These are phyloP conservation scores for Graphium sp. DNA, from an alignment of 2,329 filamentous ascomycete genomes.

Conservation along the genomic window DNA sequence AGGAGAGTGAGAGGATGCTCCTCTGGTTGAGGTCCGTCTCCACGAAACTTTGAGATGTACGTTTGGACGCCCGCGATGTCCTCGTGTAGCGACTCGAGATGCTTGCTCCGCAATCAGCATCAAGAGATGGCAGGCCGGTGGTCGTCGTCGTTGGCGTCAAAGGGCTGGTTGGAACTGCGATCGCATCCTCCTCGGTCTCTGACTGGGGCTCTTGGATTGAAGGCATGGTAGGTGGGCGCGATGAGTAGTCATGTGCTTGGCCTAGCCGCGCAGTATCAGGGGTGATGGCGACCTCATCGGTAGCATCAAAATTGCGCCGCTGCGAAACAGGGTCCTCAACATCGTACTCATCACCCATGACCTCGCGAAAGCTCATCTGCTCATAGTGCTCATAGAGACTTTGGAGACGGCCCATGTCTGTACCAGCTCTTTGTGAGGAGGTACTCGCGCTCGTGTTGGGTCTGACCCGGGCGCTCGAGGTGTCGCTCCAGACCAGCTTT, in stretches of 20 bases:
- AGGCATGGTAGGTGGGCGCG: slow-evolving; percentile 2
- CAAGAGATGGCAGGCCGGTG: too few relatives aligned
- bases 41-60: slow-evolving; percentile 26
- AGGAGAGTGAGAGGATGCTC: slow-evolving; percentile 39
- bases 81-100: slow-evolving; percentile 37
- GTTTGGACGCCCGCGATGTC: slow-evolving; percentile 34
- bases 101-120: slow-evolving; percentile 26
- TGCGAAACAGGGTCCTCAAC: too few relatives aligned
- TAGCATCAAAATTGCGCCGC: background rate
- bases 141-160: too few relatives aligned
- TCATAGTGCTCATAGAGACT: slow-evolving; percentile 42
- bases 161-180: too few relatives aligned
- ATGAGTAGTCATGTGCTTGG: slow-evolving; percentile 2
- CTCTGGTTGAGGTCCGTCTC: slow-evolving; percentile 34
- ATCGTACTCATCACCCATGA: slow-evolving; percentile 12
- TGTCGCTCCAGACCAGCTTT: slow-evolving; percentile 10
- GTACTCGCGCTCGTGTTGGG: background rate
- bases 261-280: background rate
- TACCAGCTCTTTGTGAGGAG: too few relatives aligned
- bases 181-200: too few relatives aligned
- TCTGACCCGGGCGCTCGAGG: background rate
- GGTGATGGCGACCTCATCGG: slow-evolving; percentile 3
- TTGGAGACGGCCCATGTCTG: slow-evolving; percentile 15
- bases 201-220: background rate
- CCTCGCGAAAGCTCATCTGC: slow-evolving; percentile 31